phyloP scores from a whole-genome alignment of 75 land plant genomes.

The Pinus tabuliformis region DNA sequence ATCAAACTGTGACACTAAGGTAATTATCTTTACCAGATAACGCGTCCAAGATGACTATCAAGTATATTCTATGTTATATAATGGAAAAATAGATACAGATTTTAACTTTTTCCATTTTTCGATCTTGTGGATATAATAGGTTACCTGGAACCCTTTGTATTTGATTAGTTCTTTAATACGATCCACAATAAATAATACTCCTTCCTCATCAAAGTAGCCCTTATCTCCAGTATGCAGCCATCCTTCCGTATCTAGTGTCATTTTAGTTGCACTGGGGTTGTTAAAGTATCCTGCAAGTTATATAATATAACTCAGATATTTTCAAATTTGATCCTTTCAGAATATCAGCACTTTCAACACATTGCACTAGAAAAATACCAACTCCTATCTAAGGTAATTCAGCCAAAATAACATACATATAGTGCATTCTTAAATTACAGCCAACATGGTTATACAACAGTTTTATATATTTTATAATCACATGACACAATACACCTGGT shows the following conservation, averaged over 20 bases:
- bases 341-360: background rate
- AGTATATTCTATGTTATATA: background rate
- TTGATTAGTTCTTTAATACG: constrained; percentile 53
- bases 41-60: background rate
- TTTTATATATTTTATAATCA: background rate
- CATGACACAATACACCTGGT: background rate
- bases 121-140: background rate
- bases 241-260: constrained; percentile 63
- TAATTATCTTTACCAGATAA: background rate
- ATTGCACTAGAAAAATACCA: background rate
- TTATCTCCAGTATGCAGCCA: constrained; percentile 60
- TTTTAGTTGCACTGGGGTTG: constrained; percentile 64
- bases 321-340: background rate
- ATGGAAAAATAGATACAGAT: background rate
- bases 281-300: constrained; percentile 72
- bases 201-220: constrained; percentile 35
- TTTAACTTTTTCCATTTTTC: background rate
- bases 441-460: background rate
- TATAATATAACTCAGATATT: background rate
- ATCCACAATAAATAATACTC: constrained; percentile 37
- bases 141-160: constrained; percentile 53
- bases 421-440: background rate
- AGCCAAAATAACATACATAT: background rate
- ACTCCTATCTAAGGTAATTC: background rate
- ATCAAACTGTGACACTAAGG: background rate